Percentiles rank a stretch among this genome's conserved stretches.
These are phyloP conservation scores for Cryphonectria nitschkei DNA, from an alignment of 2,329 filamentous ascomycete genomes.

Conservation along the genomic window DNA sequence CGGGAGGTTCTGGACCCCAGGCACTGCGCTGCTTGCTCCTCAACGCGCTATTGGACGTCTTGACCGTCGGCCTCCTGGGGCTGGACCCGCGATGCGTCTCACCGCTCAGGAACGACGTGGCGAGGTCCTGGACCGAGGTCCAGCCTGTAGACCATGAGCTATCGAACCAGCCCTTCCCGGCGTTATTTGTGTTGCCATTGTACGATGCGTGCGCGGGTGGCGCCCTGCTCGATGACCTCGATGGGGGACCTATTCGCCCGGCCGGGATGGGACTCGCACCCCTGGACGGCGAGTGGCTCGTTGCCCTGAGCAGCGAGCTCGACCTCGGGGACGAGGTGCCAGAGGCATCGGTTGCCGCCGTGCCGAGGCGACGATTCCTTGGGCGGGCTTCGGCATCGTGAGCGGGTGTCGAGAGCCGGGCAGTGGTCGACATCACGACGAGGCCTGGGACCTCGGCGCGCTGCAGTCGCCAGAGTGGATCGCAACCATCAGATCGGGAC, in stretches of 20 bases:
- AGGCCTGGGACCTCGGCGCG: constrained; percentile 36
- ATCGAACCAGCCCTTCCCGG: constrained; percentile 49
- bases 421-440: constrained; percentile 48
- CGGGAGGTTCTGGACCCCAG: constrained; percentile 58
- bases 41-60: constrained; percentile 34
- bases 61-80: constrained; percentile 38
- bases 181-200: constrained; percentile 30
- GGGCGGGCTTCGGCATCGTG: constrained; percentile 51
- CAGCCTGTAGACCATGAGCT: constrained; percentile 58
- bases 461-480: constrained; percentile 32
- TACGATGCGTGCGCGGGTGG: constrained; percentile 17
- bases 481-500: constrained; percentile 34
- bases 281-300: constrained; percentile 41
- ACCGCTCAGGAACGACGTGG: constrained; percentile 47
- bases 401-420: constrained; percentile 46
- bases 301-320: constrained; percentile 35
- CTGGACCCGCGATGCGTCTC: constrained; percentile 38
- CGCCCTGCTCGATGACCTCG: constrained; percentile 31
- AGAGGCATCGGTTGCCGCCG: constrained; percentile 36
- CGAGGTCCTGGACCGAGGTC: constrained; percentile 59
- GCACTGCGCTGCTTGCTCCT: constrained; percentile 36
- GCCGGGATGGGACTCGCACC: constrained; percentile 54
- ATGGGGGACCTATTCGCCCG: constrained; percentile 41
- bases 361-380: constrained; percentile 53
- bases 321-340: constrained; percentile 35